Base-by-base conservation (phyloP, 73 alveolate genomes). In the Tetrahymena elliotti region DNA sequence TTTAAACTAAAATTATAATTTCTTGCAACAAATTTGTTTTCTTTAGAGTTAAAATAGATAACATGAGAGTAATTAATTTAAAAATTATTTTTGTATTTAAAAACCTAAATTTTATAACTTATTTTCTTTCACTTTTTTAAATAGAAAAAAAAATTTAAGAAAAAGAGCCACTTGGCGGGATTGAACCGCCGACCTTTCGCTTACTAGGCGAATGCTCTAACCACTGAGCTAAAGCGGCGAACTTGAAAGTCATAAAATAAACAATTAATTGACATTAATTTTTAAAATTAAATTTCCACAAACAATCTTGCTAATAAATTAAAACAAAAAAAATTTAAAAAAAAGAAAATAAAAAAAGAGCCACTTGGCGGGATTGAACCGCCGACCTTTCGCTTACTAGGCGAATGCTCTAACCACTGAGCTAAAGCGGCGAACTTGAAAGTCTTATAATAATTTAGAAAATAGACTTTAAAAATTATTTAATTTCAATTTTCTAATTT, bases 111-210 rank as follows among this genome's bases (percentile, higher is more conserved):
- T n/a, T n/a, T n/a, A n/a, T n/a, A n/a, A n/a, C n/a, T n/a, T n/a
- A n/a, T n/a, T n/a, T n/a, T n/a, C n/a, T n/a, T n/a, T n/a, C n/a
- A n/a, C n/a, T n/a, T n/a, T n/a, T n/a, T n/a, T n/a, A n/a, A n/a
- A n/a, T n/a, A n/a, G n/a, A n/a, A n/a, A n/a, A n/a, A n/a, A n/a
- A n/a, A n/a, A n/a, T n/a, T n/a, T n/a, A 9, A 68, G n/a, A 68
- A 68, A 68, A 68, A 68, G 88, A 68, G 88, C 88, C 88, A 68
- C 88, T 68, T 68, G 88, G 88, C 88, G 88, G 88, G 88, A 68
- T 68, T 68, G 88, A 68, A 68, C 88, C 88, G 88, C 88, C 88
- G 88, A 68, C 88, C 88, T 68, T 68, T 68, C 88, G 88, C 88
- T 68, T 68, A 68, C 88, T 68, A 68, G 88, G 88, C 88, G 88